phyloP scores from a whole-genome alignment of 495 filamentous ascomycete genomes.

The Hypoxylon fuscum region DNA sequence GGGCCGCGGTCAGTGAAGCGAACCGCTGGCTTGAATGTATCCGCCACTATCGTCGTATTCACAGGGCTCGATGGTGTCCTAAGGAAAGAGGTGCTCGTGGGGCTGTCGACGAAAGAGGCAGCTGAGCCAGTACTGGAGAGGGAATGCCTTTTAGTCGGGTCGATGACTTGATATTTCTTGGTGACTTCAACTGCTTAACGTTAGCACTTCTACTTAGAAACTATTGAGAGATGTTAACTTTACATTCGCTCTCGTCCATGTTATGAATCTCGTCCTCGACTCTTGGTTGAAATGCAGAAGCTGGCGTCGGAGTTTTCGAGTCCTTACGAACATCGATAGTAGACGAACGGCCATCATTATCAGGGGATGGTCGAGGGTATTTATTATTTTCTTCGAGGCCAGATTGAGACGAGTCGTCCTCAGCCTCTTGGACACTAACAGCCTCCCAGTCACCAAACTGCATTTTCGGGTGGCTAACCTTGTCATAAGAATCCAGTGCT shows the following conservation, averaged over 20 bases:
- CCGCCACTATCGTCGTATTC: not conserved
- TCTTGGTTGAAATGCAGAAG: not conserved
- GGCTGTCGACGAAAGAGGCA: slow-evolving; percentile 13
- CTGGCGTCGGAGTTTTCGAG: not conserved
- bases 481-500: slow-evolving; percentile 8
- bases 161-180: slow-evolving; percentile 2
- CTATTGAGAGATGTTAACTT: not conserved
- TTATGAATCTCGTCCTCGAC: not conserved
- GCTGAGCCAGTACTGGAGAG: slow-evolving; percentile 18
- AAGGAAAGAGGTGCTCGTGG: slow-evolving; percentile 4
- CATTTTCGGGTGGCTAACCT: slow-evolving; percentile 9
- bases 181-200: slow-evolving; percentile 3
- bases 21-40: slow-evolving; percentile 7
- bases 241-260: slow-evolving; percentile 22
- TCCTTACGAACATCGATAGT: not conserved
- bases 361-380: not conserved
- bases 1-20: slow-evolving; percentile 20
- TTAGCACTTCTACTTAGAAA: not conserved
- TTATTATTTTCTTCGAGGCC: slow-evolving; percentile 3
- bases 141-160: slow-evolving; percentile 1
- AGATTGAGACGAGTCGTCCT: slow-evolving; percentile 1
- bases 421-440: slow-evolving; percentile 4
- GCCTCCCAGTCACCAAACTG: slow-evolving; percentile 21
- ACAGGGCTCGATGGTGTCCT: slow-evolving; percentile 6
- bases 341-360: not conserved